A percentile compares a stretch with the other conserved stretches of the same genome.
These are phyloP conservation scores for Turnera subulata DNA, from an alignment of 345 rosid species.

Conservation along the genomic window DNA sequence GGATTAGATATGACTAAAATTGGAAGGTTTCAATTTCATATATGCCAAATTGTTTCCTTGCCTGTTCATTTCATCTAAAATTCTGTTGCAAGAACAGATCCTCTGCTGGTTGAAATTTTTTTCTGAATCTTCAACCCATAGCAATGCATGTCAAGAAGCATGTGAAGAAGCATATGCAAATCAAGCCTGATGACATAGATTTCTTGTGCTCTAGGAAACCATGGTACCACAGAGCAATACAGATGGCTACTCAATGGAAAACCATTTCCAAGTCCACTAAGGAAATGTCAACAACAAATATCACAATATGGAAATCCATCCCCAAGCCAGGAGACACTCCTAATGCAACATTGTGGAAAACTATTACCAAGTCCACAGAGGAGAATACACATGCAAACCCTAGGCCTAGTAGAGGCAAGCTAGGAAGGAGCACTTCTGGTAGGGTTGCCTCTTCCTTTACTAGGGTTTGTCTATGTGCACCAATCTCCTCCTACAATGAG, in stretches of 20 bases:
- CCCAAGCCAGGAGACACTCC: slow-evolving; percentile 41
- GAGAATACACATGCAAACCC: slow-evolving; percentile 15
- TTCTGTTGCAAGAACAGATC: too few species aligned
- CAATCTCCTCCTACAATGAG: slow-evolving; percentile 84
- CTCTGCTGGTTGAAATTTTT: too few species aligned
- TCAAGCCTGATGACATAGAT: slow-evolving; percentile 19
- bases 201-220: slow-evolving; percentile 57
- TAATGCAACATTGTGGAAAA: slow-evolving; percentile 41
- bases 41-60: too few species aligned
- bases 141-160: slow-evolving; percentile 2
- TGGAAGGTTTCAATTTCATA: too few species aligned
- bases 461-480: slow-evolving; percentile 82
- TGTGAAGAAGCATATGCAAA: background rate
- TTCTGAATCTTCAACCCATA: background rate
- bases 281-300: slow-evolving; percentile 19
- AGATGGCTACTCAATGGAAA: slow-evolving; percentile 61
- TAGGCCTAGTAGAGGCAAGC: slow-evolving; percentile 26
- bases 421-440: slow-evolving; percentile 69
- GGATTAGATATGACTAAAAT: too few species aligned
- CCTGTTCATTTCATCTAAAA: too few species aligned
- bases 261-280: slow-evolving; percentile 30
- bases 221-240: slow-evolving; percentile 94
- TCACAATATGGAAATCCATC: slow-evolving; percentile 37
- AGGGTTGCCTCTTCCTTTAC: slow-evolving; percentile 78
- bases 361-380: slow-evolving; percentile 36